A percentile compares a stretch with the other conserved stretches of the same genome.
phyloP scores from a whole-genome alignment of 2,329 filamentous ascomycete genomes.

The Herpotrichia juniperi region DNA sequence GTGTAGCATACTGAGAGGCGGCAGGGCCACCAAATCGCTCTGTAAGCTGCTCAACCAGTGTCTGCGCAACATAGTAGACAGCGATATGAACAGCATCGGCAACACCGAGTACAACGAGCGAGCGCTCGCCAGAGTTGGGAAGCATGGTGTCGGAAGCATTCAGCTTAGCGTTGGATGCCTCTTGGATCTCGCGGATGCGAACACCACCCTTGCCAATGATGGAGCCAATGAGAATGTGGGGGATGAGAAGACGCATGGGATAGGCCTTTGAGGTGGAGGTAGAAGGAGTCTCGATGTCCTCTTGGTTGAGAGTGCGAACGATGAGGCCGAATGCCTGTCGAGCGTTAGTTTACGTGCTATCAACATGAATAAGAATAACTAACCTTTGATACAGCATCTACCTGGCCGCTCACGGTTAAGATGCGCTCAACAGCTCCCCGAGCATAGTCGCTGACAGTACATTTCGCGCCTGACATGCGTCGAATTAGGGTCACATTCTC shows the following conservation, averaged over 20 bases:
- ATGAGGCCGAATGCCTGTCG: slow-evolving; percentile 91
- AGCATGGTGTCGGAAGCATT: slow-evolving; percentile 96
- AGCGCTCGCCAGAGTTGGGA: slow-evolving; percentile 93
- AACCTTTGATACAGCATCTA: slow-evolving; percentile 97
- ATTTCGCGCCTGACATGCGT: slow-evolving; percentile 93
- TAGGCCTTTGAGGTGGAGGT: slow-evolving; percentile 97
- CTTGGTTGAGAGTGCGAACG: slow-evolving; percentile 97
- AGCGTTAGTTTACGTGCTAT: slow-evolving; percentile 12
- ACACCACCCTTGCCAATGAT: slow-evolving; percentile 98
- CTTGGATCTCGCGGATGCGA: slow-evolving; percentile 97
- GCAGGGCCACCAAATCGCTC: slow-evolving; percentile 95
- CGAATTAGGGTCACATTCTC: slow-evolving; percentile 98
- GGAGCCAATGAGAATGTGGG: slow-evolving; percentile 95
- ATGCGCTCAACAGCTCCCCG: slow-evolving; percentile 97
- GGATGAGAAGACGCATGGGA: slow-evolving; percentile 90
- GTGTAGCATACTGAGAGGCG: slow-evolving; percentile 95
- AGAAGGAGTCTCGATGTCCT: slow-evolving; percentile 85
- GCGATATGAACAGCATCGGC: slow-evolving; percentile 98
- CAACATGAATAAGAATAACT: slow-evolving; percentile 42
- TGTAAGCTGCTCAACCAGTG: slow-evolving; percentile 95
- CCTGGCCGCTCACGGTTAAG: slow-evolving; percentile 92
- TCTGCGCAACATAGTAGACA: slow-evolving; percentile 97
- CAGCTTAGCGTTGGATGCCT: slow-evolving; percentile 92
- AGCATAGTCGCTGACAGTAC: slow-evolving; percentile 97
- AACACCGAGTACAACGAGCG: slow-evolving; percentile 96